Conservation (phyloP, 2,329 filamentous ascomycete genomes). For the Pestalotiopsis sp. region DNA sequence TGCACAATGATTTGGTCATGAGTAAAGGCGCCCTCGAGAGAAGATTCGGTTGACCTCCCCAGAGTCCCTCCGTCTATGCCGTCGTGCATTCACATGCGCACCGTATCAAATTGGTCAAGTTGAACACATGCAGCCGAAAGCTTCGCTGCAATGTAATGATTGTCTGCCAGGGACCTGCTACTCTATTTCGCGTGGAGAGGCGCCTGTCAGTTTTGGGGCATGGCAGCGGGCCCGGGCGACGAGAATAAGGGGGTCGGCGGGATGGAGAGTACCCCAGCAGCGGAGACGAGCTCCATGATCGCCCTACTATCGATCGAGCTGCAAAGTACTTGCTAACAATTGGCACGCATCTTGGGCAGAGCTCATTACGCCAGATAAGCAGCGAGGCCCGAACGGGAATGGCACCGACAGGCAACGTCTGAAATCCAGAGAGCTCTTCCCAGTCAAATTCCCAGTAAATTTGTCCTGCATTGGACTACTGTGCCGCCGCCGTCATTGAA, state of each 20-base stretch:
- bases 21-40: too few relatives aligned
- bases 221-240: not conserved
- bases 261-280: not conserved
- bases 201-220: constrained; percentile 4
- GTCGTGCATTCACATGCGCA: not conserved
- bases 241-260: not conserved
- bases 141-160: not conserved
- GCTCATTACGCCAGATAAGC: constrained; percentile 6
- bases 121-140: not conserved
- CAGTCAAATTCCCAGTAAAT: not conserved
- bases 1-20: too few relatives aligned
- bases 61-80: too few relatives aligned
- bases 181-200: constrained; percentile 1
- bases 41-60: too few relatives aligned
- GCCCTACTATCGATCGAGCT: not conserved
- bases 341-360: not conserved
- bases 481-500: not conserved
- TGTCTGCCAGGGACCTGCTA: not conserved
- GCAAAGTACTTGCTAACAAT: constrained; percentile 7
- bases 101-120: not conserved
- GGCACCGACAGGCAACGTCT: not conserved
- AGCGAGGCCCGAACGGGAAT: constrained; percentile 3
- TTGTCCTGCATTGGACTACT: constrained; percentile 6
- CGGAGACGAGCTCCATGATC: not conserved
- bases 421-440: constrained; percentile 12